These are phyloP conservation scores for Isochrysis galbana DNA, from an alignment of 78 protist species.

Conservation along the genomic window DNA sequence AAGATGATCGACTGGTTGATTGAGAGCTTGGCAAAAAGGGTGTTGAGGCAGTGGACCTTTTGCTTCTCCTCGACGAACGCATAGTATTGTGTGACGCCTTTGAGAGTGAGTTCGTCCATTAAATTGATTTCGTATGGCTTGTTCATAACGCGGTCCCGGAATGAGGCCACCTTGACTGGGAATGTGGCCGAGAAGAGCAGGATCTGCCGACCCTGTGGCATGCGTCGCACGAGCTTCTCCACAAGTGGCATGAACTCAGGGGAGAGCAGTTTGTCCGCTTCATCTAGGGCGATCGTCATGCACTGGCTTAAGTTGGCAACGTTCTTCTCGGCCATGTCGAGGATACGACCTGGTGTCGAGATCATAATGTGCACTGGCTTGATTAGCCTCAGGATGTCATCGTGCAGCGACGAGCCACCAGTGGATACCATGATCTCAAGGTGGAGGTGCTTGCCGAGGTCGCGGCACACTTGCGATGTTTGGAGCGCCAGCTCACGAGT, in stretches of 20 bases:
- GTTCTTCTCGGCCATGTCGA: conserved; percentile 77
- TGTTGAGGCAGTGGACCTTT: conserved; percentile 96
- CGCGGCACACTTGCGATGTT: conserved; percentile 86
- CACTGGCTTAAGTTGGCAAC: conserved; percentile 70
- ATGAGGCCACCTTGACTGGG: conserved; percentile 91
- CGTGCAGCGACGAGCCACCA: conserved; percentile 91
- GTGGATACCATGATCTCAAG: conserved; percentile 89
- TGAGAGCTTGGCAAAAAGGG: conserved; percentile 92
- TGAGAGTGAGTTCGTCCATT: conserved; percentile 97
- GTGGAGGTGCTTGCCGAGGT: conserved; percentile 86
- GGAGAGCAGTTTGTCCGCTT: conserved; percentile 96
- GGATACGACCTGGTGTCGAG: conserved; percentile 94
- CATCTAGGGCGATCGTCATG: conserved; percentile 88
- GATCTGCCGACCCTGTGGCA: conserved; percentile 86
- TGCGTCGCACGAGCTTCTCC: conserved; percentile 67
- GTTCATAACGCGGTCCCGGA: conserved; percentile 75
- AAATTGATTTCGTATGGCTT: conserved; percentile 92
- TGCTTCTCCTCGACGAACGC: conserved; percentile 97
- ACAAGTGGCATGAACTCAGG: conserved; percentile 90
- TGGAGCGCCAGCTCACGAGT: conserved; percentile 98
- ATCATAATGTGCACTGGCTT: conserved; percentile 91
- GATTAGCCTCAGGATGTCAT: conserved; percentile 82
- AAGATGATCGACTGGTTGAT: conserved; percentile 99
- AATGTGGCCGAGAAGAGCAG: conserved; percentile 96
- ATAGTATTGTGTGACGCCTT: conserved; percentile 94